These are phyloP conservation scores for Leishmania mexicana DNA, from an alignment of 208 protist genomes.

Conservation along the genomic window DNA sequence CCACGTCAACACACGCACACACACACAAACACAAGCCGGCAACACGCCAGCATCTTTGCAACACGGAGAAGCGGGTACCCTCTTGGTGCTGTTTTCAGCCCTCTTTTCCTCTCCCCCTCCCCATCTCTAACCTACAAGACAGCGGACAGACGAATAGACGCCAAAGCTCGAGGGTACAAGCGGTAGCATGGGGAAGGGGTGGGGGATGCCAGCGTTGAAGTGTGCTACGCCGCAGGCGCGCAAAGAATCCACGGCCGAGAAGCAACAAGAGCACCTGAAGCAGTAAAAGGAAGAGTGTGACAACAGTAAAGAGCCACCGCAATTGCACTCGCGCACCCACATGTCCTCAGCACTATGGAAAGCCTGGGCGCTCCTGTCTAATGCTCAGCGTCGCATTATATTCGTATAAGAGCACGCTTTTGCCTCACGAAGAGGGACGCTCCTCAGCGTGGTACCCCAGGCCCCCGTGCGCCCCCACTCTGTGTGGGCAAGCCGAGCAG, in stretches of 20 bases:
- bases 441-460: background rate
- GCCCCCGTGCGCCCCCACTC: background rate
- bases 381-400: background rate
- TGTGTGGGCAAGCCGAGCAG: background rate
- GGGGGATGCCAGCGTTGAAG: background rate
- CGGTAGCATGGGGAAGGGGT: background rate
- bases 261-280: conserved; percentile 8
- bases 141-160: background rate
- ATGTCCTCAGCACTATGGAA: background rate
- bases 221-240: background rate
- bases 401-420: background rate
- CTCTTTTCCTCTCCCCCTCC: background rate
- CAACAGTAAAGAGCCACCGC: background rate
- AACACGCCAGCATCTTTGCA: background rate
- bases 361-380: background rate
- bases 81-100: background rate
- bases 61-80: background rate
- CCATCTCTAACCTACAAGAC: background rate
- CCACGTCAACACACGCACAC: background rate
- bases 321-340: background rate
- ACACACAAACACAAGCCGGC: background rate
- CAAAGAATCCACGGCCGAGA: background rate
- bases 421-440: background rate
- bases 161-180: background rate
- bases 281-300: conserved; percentile 10